phyloP scores from a whole-genome alignment of 805 yeast genomes.

The Candida verbasci region DNA sequence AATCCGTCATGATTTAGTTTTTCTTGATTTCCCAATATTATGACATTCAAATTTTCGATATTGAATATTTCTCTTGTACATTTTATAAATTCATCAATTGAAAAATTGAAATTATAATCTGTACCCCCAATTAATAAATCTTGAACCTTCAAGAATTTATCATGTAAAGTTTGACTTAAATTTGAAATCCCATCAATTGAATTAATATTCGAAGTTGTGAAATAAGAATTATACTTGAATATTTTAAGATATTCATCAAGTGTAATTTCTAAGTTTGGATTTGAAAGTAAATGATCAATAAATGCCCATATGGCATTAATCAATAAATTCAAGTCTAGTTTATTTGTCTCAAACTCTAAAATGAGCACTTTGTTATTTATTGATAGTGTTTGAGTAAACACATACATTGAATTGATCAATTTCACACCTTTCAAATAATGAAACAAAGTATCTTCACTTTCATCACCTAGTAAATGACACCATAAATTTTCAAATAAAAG shows the following conservation, averaged over 20 bases:
- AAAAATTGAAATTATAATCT: not conserved
- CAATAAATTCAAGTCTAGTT: constrained; percentile 28
- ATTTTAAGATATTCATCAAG: constrained; percentile 6
- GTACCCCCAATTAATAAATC: constrained; percentile 11
- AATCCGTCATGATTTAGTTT: constrained; percentile 5
- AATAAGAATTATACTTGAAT: constrained; percentile 15
- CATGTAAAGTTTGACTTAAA: constrained; percentile 37
- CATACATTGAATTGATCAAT: constrained; percentile 34
- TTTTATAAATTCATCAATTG: constrained; percentile 2
- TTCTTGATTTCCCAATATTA: constrained; percentile 4
- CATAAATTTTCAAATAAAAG: constrained; percentile 38
- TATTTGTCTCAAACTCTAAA: constrained; percentile 44
- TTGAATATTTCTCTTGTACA: constrained; percentile 10
- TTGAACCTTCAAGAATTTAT: constrained; percentile 1
- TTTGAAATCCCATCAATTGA: constrained; percentile 48
- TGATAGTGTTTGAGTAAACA: constrained; percentile 39
- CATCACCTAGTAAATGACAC: constrained; percentile 63
- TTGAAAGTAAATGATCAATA: constrained; percentile 11
- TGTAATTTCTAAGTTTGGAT: not conserved
- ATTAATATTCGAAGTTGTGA: constrained; percentile 31
- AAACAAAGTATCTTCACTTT: constrained; percentile 48
- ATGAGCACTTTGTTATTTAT: constrained; percentile 36
- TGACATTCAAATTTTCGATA: constrained; percentile 8
- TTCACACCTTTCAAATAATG: constrained; percentile 25
- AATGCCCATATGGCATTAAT: constrained; percentile 30